Base-by-base conservation (phyloP, 768 basidiomycete genomes). In the Tulasnella sp. region DNA sequence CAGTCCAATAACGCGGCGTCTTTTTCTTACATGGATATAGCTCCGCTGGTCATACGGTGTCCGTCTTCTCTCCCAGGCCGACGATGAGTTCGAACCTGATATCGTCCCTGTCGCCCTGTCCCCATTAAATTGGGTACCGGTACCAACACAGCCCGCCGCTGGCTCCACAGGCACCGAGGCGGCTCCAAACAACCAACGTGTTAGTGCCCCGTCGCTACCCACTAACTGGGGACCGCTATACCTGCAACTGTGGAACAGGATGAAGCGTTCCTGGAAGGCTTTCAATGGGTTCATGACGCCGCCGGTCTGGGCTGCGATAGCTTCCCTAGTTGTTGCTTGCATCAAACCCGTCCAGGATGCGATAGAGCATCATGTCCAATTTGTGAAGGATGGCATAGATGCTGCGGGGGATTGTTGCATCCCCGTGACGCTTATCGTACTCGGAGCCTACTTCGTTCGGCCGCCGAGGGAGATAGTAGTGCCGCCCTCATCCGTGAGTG, bases 21-120 rank as follows among this genome's bases (percentile, higher is more conserved):
- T n/a, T 11, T 50, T 11, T 23, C 24, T 13, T 13, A 11, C 11
- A 10, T 11, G 48, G 11, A 11, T 10, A 13, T 63, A 89, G 89
- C 72, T 96, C 29, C 85, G 94, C 15, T 97, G 95, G 88, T 93
- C 89, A 56, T 90, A 87, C 70, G 93, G 93, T n/a, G 85, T 96
- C n/a, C 80, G 78, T 51, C 76, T 95, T 0, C 77, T 96, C 7
- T 78, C 88, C 0, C 80, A 79, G 59, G 85, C 88, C 2, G 88
- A 89, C 59, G 74, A 77, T 7, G 78, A 78, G 24, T 63, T 17
- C 8, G 27, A 61, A 44, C 62, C 26, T 32, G 61, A 24, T 44
- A 52, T 60, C 41, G 29, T 34, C 27, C n/a, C n/a, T n/a, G n/a
- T n/a, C n/a, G n/a, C n/a, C n/a, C n/a, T n/a, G 56, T 15, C 41